These are phyloP conservation scores for Pichia rugopelliculosa DNA, from an alignment of 805 yeast species.

Conservation along the genomic window DNA sequence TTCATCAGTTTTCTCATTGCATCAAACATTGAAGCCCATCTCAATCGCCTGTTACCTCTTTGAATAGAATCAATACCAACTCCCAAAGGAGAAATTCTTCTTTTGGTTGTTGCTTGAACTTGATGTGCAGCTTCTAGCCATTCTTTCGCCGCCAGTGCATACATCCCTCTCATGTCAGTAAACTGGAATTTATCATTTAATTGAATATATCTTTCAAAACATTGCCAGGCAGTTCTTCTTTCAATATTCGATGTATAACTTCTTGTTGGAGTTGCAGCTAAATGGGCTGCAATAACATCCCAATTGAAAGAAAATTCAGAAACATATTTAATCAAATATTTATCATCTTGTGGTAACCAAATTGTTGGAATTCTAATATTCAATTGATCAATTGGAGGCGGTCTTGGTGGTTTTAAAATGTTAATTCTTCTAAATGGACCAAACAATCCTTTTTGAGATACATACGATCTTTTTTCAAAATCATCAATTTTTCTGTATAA, in stretches of 20 bases:
- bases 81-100: conserved; percentile 86
- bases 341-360: conserved; percentile 95
- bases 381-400: conserved; percentile 76
- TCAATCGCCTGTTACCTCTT: conserved; percentile 79
- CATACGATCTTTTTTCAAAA: conserved; percentile 33
- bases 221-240: conserved; percentile 97
- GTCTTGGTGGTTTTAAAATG: conserved; percentile 78
- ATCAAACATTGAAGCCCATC: conserved; percentile 98
- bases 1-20: conserved; percentile 86
- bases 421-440: conserved; percentile 51
- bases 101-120: conserved; percentile 79
- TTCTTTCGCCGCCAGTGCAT: conserved; percentile 74
- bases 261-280: conserved; percentile 58
- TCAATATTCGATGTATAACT: conserved; percentile 83
- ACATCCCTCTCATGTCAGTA: conserved; percentile 79
- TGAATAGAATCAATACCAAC: conserved; percentile 91
- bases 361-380: conserved; percentile 86
- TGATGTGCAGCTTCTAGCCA: conserved; percentile 92
- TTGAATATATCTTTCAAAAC: conserved; percentile 93
- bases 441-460: conserved; percentile 49
- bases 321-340: conserved; percentile 66
- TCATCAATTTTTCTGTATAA: conserved; percentile 43
- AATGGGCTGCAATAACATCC: conserved; percentile 81
- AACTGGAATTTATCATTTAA: conserved; percentile 82
- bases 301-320: conserved; percentile 88